Evolutionary conservation across 2,329 filamentous ascomycete genomes (phyloP).

Genomic region (Fusarium tanahbumbuense): DNA sequence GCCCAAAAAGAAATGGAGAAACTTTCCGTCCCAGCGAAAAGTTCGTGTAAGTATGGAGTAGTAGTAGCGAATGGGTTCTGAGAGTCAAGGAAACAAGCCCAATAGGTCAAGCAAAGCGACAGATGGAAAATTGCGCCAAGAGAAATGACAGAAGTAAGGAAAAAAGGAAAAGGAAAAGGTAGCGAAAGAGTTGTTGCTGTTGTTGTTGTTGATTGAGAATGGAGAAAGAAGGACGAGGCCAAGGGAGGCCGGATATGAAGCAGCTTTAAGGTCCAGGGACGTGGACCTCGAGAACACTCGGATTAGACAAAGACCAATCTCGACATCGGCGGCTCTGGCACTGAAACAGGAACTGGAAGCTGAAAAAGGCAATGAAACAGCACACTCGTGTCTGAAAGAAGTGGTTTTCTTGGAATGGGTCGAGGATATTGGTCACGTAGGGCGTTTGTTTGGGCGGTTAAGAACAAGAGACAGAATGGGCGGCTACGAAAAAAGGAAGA

Average conservation of each 20-base stretch:
- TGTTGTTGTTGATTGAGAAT: slow-evolving; percentile 45
- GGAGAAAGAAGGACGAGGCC: slow-evolving; percentile 40
- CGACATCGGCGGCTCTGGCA: slow-evolving; percentile 45
- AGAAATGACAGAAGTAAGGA: slow-evolving; percentile 41
- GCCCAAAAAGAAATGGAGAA: slow-evolving; percentile 37
- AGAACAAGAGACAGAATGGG: slow-evolving; percentile 14
- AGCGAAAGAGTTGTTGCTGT: slow-evolving; percentile 38
- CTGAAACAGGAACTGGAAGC: slow-evolving; percentile 47
- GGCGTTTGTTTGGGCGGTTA: slow-evolving; percentile 60
- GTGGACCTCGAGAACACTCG: slow-evolving; percentile 39
- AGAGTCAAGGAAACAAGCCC: slow-evolving; percentile 26
- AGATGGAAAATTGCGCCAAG: slow-evolving; percentile 41
- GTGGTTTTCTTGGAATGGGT: slow-evolving; percentile 54
- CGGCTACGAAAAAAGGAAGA: slow-evolving; percentile 36
- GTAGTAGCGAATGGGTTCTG: not conserved
- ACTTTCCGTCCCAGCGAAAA: slow-evolving; percentile 29
- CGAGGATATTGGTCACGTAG: slow-evolving; percentile 63
- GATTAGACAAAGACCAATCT: slow-evolving; percentile 46
- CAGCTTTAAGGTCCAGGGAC: slow-evolving; percentile 47
- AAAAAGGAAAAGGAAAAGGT: slow-evolving; percentile 41
- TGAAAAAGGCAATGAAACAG: slow-evolving; percentile 62
- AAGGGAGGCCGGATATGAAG: slow-evolving; percentile 47
- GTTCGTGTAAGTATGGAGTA: slow-evolving; percentile 15
- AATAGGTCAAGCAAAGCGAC: slow-evolving; percentile 41
- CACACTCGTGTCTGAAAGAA: slow-evolving; percentile 61